Conservation (phyloP, 2,329 filamentous ascomycete species). For the Colletotrichum tabaci region DNA sequence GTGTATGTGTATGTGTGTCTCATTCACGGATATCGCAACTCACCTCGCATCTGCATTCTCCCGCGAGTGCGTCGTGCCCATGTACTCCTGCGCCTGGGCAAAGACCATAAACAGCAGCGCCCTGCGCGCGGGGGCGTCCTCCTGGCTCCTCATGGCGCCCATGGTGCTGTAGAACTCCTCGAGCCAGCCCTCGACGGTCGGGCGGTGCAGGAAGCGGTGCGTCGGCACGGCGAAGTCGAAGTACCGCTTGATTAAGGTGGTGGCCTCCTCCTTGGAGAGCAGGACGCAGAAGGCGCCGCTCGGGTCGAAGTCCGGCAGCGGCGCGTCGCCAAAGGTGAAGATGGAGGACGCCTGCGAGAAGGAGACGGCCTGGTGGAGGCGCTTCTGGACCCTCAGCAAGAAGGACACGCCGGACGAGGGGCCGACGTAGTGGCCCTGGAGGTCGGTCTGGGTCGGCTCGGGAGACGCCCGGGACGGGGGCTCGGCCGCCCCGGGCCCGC, state of each 20-base stretch:
- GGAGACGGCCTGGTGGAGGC: conserved; percentile 45
- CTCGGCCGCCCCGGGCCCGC: conserved; percentile 50
- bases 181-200: conserved; percentile 65
- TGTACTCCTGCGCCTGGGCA: conserved; percentile 64
- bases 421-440: conserved; percentile 52
- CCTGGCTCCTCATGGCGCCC: conserved; percentile 47
- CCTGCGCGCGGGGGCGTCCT: conserved; percentile 49
- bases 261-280: conserved; percentile 54
- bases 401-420: conserved; percentile 52
- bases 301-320: conserved; percentile 58
- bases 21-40: not conserved
- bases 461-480: conserved; percentile 61
- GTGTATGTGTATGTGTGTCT: no score
- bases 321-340: conserved; percentile 66
- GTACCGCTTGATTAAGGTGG: conserved; percentile 62
- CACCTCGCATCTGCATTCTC: conserved; percentile 39
- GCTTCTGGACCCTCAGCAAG: conserved; percentile 50
- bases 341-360: conserved; percentile 58
- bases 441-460: conserved; percentile 50
- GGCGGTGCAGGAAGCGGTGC: conserved; percentile 68
- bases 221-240: conserved; percentile 72
- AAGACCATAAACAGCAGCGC: conserved; percentile 66
- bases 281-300: conserved; percentile 54
- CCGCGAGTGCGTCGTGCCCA: conserved; percentile 19
- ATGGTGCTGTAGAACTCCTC: conserved; percentile 57